A percentile compares a stretch with the other conserved stretches of the same genome.
Conservation (phyloP, 768 basidiomycete genomes). For the Basidioascus undulatus region DNA sequence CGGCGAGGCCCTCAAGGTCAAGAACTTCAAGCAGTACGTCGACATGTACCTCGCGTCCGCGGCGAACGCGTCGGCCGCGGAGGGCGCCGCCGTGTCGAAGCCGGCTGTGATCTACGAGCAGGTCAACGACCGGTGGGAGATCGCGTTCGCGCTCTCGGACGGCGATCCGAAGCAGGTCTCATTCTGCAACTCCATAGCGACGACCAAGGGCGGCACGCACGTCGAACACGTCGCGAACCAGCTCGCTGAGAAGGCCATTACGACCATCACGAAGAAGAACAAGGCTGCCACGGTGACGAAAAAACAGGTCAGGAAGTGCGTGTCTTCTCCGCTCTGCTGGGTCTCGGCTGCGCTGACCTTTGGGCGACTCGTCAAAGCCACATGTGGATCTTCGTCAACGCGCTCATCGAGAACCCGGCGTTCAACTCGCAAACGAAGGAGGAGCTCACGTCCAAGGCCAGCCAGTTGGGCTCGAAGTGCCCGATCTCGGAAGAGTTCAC, state of each 20-base stretch:
- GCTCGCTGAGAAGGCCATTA: conserved; percentile 58
- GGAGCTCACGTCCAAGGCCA: conserved; percentile 57
- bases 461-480: conserved; percentile 74
- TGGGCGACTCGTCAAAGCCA: too few relatives aligned
- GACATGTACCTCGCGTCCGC: conserved; percentile 71
- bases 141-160: conserved; percentile 83
- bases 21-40: conserved; percentile 90
- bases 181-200: conserved; percentile 92
- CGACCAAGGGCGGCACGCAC: conserved; percentile 87
- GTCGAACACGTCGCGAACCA: conserved; percentile 67
- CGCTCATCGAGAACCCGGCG: conserved; percentile 85
- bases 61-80: conserved; percentile 36
- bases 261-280: conserved; percentile 83
- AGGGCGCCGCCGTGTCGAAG: conserved; percentile 55
- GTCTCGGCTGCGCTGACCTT: too few relatives aligned
- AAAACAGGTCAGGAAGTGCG: conserved; percentile 81
- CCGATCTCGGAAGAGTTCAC: conserved; percentile 69
- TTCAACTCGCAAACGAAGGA: conserved; percentile 99
- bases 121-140: conserved; percentile 66
- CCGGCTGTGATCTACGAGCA: conserved; percentile 60
- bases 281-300: conserved; percentile 85
- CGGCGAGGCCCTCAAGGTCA: conserved; percentile 63
- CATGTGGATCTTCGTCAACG: conserved; percentile 95
- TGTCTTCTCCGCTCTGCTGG: too few relatives aligned
- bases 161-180: conserved; percentile 83